Evolutionary conservation across 2,329 filamentous ascomycete genomes (phyloP).

Genomic region (Colletotrichum sp.): DNA sequence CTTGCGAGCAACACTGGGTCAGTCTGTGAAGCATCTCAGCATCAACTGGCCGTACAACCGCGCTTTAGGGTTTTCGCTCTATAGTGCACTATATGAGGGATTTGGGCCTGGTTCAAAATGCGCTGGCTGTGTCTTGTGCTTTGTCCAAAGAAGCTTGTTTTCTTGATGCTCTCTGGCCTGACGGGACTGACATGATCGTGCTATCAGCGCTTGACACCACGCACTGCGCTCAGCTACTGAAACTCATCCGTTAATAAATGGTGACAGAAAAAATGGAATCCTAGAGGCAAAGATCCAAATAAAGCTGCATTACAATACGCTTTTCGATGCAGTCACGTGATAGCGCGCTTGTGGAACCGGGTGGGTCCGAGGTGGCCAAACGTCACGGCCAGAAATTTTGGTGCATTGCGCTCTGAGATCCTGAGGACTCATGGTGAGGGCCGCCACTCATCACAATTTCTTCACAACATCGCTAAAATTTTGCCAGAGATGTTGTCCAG

Average conservation of each 20-base stretch:
- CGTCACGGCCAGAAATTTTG: constrained; percentile 19
- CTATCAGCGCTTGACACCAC: background rate
- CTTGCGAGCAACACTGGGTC: fast-evolving
- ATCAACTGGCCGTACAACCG: background rate
- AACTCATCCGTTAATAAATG: background rate
- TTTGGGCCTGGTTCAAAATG: background rate
- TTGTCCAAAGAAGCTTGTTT: background rate
- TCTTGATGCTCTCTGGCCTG: background rate
- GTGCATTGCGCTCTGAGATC: background rate
- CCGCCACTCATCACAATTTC: background rate
- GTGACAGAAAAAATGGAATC: background rate
- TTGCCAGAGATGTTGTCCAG: constrained; percentile 32
- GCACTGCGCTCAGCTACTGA: background rate
- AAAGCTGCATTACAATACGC: background rate
- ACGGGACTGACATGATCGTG: background rate
- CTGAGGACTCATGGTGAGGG: background rate
- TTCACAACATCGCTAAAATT: background rate
- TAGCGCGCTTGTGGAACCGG: background rate
- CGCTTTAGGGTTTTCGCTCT: fast-evolving
- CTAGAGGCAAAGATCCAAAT: background rate
- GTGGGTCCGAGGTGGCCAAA: background rate
- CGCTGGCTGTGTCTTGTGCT: background rate
- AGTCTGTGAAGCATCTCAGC: background rate
- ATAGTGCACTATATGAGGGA: too few species aligned
- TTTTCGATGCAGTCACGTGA: background rate